These are phyloP conservation scores for Umbelopsis isabellina DNA, from an alignment of 192 early-diverging fungal genomes.

Conservation along the genomic window DNA sequence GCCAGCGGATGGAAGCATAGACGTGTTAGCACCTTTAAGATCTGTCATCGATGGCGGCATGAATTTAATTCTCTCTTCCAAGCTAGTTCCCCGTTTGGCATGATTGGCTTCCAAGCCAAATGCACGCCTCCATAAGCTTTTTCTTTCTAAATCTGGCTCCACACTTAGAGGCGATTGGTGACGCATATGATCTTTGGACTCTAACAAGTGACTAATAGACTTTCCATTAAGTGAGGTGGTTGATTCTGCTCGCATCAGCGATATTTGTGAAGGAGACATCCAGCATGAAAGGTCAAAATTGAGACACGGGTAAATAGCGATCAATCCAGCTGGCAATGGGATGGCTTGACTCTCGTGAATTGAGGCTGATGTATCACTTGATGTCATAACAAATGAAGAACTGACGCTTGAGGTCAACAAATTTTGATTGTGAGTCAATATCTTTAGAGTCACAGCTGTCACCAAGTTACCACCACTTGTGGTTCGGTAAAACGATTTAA, in stretches of 20 bases:
- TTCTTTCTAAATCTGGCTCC: slow-evolving; percentile 47
- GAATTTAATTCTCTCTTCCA: slow-evolving; percentile 6
- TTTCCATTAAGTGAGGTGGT: slow-evolving; percentile 27
- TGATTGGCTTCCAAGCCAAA: slow-evolving; percentile 23
- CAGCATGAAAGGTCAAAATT: slow-evolving; percentile 92
- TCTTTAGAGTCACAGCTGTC: slow-evolving; percentile 76
- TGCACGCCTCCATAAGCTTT: slow-evolving; percentile 41
- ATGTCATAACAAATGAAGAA: slow-evolving; percentile 9
- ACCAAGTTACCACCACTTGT: slow-evolving; percentile 88
- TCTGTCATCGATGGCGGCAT: not conserved
- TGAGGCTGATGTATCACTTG: slow-evolving; percentile 3
- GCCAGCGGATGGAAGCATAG: not conserved
- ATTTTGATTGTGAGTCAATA: slow-evolving; percentile 56
- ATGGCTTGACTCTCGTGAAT: slow-evolving; percentile 36
- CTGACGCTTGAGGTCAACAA: slow-evolving; percentile 4
- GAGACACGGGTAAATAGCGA: slow-evolving; percentile 90
- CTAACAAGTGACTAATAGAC: slow-evolving; percentile 23
- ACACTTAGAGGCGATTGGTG: slow-evolving; percentile 68
- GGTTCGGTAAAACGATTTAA: not conserved
- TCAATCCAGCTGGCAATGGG: slow-evolving; percentile 71
- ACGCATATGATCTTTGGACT: slow-evolving; percentile 67
- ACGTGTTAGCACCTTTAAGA: too few species aligned
- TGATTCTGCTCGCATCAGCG: slow-evolving; percentile 67
- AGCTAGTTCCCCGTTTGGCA: slow-evolving; percentile 11
- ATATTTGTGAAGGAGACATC: slow-evolving; percentile 73